phyloP scores from a whole-genome alignment of 139 green algal species.

The Tetradesmus lagerheimii region DNA sequence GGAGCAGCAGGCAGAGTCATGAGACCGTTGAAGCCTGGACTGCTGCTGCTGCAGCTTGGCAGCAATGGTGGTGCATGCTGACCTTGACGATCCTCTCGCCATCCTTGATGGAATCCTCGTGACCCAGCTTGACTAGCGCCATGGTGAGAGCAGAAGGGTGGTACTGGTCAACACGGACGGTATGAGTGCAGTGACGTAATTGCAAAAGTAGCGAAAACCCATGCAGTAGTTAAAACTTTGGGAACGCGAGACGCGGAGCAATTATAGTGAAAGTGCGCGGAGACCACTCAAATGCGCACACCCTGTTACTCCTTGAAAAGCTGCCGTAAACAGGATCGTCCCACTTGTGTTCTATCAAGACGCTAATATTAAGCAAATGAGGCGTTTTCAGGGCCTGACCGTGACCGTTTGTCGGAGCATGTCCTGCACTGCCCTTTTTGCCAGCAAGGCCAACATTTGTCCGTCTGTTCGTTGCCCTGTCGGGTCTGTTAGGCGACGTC shows the following conservation, averaged over 20 bases:
- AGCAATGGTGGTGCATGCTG: background rate
- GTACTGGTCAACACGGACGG: background rate
- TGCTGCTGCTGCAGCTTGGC: background rate
- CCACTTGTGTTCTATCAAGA: too few species aligned
- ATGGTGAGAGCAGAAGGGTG: background rate
- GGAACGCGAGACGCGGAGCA: background rate
- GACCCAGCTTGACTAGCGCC: slow-evolving; percentile 24
- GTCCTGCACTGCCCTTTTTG: background rate
- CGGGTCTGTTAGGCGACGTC: background rate
- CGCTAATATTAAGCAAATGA: too few species aligned
- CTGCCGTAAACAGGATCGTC: too few species aligned
- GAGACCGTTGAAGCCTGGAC: background rate
- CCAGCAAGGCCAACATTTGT: background rate
- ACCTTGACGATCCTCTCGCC: slow-evolving; percentile 26
- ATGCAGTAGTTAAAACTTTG: background rate
- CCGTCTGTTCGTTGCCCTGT: too few species aligned
- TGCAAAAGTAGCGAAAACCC: background rate
- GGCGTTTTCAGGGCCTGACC: background rate
- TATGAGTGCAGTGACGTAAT: background rate
- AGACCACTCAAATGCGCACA: background rate
- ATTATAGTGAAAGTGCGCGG: background rate
- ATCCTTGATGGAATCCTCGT: background rate
- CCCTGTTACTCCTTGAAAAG: background rate
- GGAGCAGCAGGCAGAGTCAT: background rate
- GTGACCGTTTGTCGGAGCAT: background rate